A percentile compares a stretch with the other conserved stretches of the same genome.
These are phyloP conservation scores for Auxenochlorella pyrenoidosa DNA, from an alignment of 139 green algal genomes.

Conservation along the genomic window DNA sequence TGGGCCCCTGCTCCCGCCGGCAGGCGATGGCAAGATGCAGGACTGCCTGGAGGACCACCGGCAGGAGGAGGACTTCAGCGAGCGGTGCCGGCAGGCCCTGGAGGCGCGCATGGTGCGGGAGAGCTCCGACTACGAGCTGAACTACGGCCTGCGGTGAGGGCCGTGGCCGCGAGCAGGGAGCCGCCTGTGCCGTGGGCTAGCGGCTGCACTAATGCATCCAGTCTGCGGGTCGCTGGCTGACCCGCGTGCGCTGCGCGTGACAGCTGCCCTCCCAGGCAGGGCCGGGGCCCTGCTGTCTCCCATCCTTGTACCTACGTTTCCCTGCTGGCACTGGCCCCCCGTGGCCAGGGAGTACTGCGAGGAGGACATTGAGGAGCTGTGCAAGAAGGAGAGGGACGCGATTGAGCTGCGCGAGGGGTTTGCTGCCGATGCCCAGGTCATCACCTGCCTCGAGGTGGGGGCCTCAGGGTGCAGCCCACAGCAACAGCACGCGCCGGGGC, in stretches of 20 bases:
- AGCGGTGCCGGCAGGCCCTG: slow-evolving; percentile 71
- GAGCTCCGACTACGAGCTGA: slow-evolving; percentile 74
- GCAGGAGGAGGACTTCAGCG: slow-evolving; percentile 61
- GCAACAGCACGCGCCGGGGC: no score
- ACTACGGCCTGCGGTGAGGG: slow-evolving; percentile 63
- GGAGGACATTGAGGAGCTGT: slow-evolving; percentile 67
- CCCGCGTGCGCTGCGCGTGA: no score
- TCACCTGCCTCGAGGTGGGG: slow-evolving; percentile 49
- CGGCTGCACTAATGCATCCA: no score
- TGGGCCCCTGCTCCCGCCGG: neutral
- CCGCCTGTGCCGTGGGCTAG: no score
- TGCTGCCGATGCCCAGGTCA: slow-evolving; percentile 43
- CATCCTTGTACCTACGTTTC: no score
- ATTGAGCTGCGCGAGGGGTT: slow-evolving; percentile 28
- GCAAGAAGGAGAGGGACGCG: slow-evolving; percentile 47
- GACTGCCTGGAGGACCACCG: slow-evolving; percentile 83
- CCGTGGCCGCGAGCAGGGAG: neutral
- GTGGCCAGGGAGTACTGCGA: slow-evolving; percentile 36
- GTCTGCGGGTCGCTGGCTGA: no score
- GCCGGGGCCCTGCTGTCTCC: no score
- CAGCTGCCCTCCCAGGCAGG: no score
- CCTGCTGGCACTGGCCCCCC: neutral
- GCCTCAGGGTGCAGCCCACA: no score
- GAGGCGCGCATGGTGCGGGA: slow-evolving; percentile 76
- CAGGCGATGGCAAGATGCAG: slow-evolving; percentile 72